phyloP scores from a whole-genome alignment of 345 rosid species.

The Lenwebbia sp. region DNA sequence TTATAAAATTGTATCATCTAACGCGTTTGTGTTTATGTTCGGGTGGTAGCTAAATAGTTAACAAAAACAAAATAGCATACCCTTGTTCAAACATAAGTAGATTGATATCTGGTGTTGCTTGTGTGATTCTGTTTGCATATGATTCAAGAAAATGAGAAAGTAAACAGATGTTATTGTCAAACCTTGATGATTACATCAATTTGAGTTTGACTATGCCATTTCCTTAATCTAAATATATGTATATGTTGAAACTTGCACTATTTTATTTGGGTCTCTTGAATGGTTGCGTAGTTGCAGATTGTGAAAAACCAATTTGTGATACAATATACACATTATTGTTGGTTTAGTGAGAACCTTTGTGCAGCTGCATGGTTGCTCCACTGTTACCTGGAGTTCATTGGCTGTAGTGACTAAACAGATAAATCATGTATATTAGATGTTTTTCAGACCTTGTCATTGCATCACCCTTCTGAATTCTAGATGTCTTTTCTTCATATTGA shows the following conservation, averaged over 20 bases:
- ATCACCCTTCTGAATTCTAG: not conserved
- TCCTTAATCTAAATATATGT: not conserved
- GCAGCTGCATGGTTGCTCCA: not conserved
- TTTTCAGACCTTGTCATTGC: not conserved
- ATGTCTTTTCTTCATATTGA: not conserved
- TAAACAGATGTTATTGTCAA: not conserved
- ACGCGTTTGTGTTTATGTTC: too few species aligned
- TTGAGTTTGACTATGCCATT: not conserved
- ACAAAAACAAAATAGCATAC: too few species aligned
- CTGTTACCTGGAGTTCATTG: not conserved
- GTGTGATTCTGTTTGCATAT: too few species aligned
- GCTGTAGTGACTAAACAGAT: too few species aligned
- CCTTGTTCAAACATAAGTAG: too few species aligned
- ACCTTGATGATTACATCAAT: not conserved
- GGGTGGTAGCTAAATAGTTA: too few species aligned
- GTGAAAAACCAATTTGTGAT: not conserved
- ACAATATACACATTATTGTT: not conserved
- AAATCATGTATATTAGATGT: not conserved
- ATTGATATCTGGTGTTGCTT: too few species aligned
- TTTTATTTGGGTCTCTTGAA: not conserved
- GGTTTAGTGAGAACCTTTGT: not conserved
- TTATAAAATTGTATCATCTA: too few species aligned
- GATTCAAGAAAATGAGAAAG: too few species aligned
- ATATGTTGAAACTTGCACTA: not conserved
- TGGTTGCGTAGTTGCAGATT: not conserved